Base-by-base conservation (phyloP, 2,329 filamentous ascomycete species). In the Colletotrichum sp. region DNA sequence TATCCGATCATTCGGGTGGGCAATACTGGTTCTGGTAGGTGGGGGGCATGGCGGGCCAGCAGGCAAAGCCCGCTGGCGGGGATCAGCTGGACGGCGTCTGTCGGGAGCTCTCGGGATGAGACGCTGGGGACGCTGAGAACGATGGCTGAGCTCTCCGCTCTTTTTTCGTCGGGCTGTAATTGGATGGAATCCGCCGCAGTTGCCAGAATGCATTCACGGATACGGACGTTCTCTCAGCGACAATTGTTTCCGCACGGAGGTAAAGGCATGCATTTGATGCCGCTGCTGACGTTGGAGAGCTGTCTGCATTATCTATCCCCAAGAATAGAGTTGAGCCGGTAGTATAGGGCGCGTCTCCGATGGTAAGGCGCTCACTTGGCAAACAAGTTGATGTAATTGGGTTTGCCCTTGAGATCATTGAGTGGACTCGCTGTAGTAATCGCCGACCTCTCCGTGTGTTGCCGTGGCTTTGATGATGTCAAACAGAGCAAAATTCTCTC, bases 101-200 rank as follows among this genome's bases (percentile, higher is more conserved):
- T 73, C 73, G 73, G 73, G 70, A 68, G 38, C 43, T 58, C 28
- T 73, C 73, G 73, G 73, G 70, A 73, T 73, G 62, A 8, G 56
- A 32, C 24, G 32, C 30, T n/a, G 32, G 18, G 30, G 36, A 30
- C 48, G 38, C 64, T 66, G 64, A 30, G 36, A 9, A 48, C 38
- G 18, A n/a, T 48, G 18, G 38, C 38, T 48, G 38, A 48, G 38
- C 38, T 12, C 18, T 48, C 38, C 73, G 70, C 70, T 43, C 24
- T 15, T 28, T 75, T 75, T 69, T 75, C 73, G 73, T 75, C 9
- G 64, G 30, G 21, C 4, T 24, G 43, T 67, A 15, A 75, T 69
- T 75, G 70, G 66, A 18, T 48, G 48, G 28, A 18, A 16, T 61
- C 18, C 58, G 8, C 32, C 43, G 18, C 38, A 61, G 18, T 24